Base-by-base conservation (phyloP, 164 flowering plant genomes). In the Vitis cinerea region DNA sequence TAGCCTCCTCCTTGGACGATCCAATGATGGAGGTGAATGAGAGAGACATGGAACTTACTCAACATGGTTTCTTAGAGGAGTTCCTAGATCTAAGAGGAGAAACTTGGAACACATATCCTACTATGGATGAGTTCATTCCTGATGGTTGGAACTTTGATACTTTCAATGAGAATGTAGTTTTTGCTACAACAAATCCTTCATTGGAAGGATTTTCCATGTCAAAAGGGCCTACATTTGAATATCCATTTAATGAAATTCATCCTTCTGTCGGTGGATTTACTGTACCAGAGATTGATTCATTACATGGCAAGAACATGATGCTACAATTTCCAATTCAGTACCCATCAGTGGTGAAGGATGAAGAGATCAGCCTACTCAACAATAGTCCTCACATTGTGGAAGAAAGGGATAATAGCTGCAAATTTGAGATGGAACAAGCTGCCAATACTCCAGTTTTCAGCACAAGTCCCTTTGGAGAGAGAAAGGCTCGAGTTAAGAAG, bases 31-130 rank as follows among this genome's bases (percentile, higher is more conserved):
- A 23, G 2, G 27, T 2, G 27, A 23, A 23, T 23, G 63, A 64
- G 69, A 37, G 69, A 69, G 63, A 65, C 59, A 87, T 87, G 94
- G 94, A 90, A 83, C 70, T 83, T 16, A 67, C 75, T 65, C 86
- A 84, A 8, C 76, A 78, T 61, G 85, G 80, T 58, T 75, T 86
- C 73, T 73, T 87, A 49, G 97, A 89, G 78, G 90, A 88, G 60
- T 67, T 88, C 48, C 67, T 86, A 11, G 78, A 80, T 61, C 80
- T 84, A 67, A 87, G 78, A 74, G 82, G 79, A 72, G 90, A 87
- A 1, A 68, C 63, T 52, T 83, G 84, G 83, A 76, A 76, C 51
- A 66, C 72, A 67, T 77, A 63, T 44, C 72, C 80, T 19, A 15
- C 56, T 59, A 78, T 75, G 76, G 76, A 51, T 71, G 84, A 80